Evolutionary conservation across 345 rosid genomes (phyloP), one percentile per base, ranked within the genome.

Genomic region (Arabis alpina): DNA sequence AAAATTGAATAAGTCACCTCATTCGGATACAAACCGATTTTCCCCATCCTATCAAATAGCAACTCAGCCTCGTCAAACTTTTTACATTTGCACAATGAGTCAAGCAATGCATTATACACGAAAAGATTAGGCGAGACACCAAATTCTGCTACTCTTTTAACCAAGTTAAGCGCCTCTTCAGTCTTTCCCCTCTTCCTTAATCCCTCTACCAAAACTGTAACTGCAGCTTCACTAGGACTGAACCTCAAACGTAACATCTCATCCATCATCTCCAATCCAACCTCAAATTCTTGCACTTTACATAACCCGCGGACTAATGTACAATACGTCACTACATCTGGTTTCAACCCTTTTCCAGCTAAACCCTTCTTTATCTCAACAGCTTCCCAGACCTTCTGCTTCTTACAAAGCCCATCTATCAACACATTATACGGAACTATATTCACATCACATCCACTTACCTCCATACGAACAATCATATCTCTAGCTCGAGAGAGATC

Each of bases 331-430:
- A 85, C 82, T 12, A 76, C 78, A 68, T 88, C 87, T 1, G 90
- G 81, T 69, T 68, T 80, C 80, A 88, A 23, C 23, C 82, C 84
- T 55, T 74, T 82, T 16, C 60, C 56, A 10, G 64, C 15, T 64
- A 94, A 80, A 62, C 66, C 16, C 16, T 84, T 83, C 88, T 87
- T 94, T 23, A 91, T 53, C 68, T 79, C 84, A 43, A 88, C 13
- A 5, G 97, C 99, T 74, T 89, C 93, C 73, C 79, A 68, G 32
- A 79, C 82, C 55, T 81, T 85, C n/a, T 71, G 85, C 75, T 62
- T 74, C 82, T 86, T 89, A 79, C 96, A 94, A 49, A 94, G 87
- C 50, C 96, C 93, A 69, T 86, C 85, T 74, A 93, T 86, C 76
- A 91, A 72, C 64, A 89, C 88, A 79, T 91, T 93, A 69, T 86